Base-by-base conservation (phyloP, 371 early-diverging fungal species). In the Zopfochytrium polystomum region DNA sequence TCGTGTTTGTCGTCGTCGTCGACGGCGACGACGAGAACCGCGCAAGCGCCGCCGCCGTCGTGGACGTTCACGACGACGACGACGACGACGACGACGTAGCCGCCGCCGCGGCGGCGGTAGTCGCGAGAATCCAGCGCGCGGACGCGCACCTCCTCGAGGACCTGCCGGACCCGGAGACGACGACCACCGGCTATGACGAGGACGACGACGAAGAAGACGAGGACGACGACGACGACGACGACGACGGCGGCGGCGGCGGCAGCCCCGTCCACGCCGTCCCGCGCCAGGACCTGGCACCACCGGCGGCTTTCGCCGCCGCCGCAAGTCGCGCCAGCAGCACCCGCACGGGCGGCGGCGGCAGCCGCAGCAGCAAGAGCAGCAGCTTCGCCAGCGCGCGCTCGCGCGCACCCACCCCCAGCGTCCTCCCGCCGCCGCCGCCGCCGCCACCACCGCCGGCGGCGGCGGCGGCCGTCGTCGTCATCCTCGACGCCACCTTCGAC, bases 141-240 rank as follows among this genome's bases (percentile, higher is more conserved):
- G 62, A 67, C 25, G 33, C 60, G 32, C 51, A 58, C 27, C 38
- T 67, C 6, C 47, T 67, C 44, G 68, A 67, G 30, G 68, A 67
- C 27, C 63, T 67, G 29, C 68, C 68, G 9, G 63, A 67, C 30
- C 68, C 68, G 20, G 55, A 52, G 6, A 50, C 42, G 26, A 38
- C 7, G 7, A 15, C 20, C 18, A 33, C 15, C 55, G 52, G 51
- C 15, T 5, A n/a, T 5, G 29, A 31, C 15, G 31, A 55, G 55
- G 34, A 60, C 56, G 55, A 52, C 23, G 44, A 38, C 20, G 23
- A 42, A 57, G 43, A 26, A 13, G 47, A 22, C 23, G 32, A 33
- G 29, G 29, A 50, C 5, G 42, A 61, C 45, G 23, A 20, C 42
- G 27, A 29, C 29, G 46, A 27, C 22, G 57, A 56, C 6, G 35